Percentiles rank a stretch among this genome's conserved stretches.
Evolutionary conservation across 2,329 filamentous ascomycete species (phyloP).

Genomic region (Fusarium anthophilum): DNA sequence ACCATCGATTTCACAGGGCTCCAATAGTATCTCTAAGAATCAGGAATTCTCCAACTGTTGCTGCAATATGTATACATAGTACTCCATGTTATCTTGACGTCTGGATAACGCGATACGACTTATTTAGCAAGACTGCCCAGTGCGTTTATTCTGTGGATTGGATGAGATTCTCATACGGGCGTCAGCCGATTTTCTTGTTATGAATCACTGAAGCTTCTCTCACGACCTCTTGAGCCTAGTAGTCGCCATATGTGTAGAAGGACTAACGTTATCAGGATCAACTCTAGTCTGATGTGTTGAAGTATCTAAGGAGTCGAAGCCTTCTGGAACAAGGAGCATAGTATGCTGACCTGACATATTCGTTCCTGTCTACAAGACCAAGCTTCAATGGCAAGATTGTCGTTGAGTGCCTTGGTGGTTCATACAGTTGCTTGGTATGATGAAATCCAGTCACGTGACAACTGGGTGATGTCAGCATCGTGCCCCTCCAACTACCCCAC

Average conservation of each 20-base stretch:
- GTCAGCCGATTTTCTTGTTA: background rate
- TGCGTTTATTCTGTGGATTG: background rate
- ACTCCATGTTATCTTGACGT: background rate
- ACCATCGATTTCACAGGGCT: background rate
- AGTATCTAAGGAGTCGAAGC: background rate
- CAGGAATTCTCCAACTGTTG: background rate
- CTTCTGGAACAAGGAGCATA: background rate
- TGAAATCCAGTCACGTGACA: conserved; percentile 15
- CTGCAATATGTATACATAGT: background rate
- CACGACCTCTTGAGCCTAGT: background rate
- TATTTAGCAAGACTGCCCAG: background rate
- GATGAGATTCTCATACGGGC: background rate
- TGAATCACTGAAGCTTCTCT: background rate
- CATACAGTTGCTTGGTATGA: too few relatives aligned
- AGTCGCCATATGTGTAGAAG: background rate
- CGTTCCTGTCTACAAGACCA: background rate
- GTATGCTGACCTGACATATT: background rate
- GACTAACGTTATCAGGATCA: background rate
- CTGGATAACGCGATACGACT: background rate
- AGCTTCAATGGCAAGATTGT: background rate
- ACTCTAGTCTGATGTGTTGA: background rate
- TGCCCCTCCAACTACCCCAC: conserved; percentile 34
- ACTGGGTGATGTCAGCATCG: conserved; percentile 27
- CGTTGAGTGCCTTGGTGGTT: background rate
- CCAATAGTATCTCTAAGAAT: background rate